These are phyloP conservation scores for Strobilomyces dryophilus DNA, from an alignment of 768 basidiomycete genomes.

Conservation along the genomic window DNA sequence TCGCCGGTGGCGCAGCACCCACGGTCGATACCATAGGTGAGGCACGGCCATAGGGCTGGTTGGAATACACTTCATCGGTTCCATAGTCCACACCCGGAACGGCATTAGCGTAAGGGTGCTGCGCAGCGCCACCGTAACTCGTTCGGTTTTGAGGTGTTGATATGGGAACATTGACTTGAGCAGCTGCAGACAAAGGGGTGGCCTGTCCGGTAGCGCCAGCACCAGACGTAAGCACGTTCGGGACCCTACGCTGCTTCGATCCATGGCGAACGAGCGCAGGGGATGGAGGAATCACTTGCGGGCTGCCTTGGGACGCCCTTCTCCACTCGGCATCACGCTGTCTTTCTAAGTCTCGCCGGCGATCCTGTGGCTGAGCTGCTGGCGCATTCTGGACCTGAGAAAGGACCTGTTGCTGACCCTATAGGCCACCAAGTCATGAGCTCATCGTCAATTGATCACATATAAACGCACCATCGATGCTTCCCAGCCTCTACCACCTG, in stretches of 20 bases:
- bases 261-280: slow-evolving; percentile 76
- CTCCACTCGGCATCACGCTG: slow-evolving; percentile 60
- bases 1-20: slow-evolving; percentile 63
- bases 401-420: slow-evolving; percentile 64
- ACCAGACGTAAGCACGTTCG: slow-evolving; percentile 55
- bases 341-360: slow-evolving; percentile 50
- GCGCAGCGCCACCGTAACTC: slow-evolving; percentile 36
- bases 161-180: slow-evolving; percentile 70
- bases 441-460: background rate
- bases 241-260: slow-evolving; percentile 66
- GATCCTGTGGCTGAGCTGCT: slow-evolving; percentile 48
- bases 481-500: slow-evolving; percentile 95
- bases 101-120: slow-evolving; percentile 72
- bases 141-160: slow-evolving; percentile 48
- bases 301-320: slow-evolving; percentile 53
- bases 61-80: slow-evolving; percentile 56
- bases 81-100: slow-evolving; percentile 57
- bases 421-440: slow-evolving; percentile 9
- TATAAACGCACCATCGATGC: slow-evolving; percentile 58
- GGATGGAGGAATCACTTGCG: slow-evolving; percentile 62
- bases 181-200: slow-evolving; percentile 71
- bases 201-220: slow-evolving; percentile 48
- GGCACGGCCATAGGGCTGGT: slow-evolving; percentile 67
- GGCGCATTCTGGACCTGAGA: slow-evolving; percentile 59
- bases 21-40: slow-evolving; percentile 79